Conservation (phyloP, 2,329 filamentous ascomycete genomes). For the Pyrenophora graminea region DNA sequence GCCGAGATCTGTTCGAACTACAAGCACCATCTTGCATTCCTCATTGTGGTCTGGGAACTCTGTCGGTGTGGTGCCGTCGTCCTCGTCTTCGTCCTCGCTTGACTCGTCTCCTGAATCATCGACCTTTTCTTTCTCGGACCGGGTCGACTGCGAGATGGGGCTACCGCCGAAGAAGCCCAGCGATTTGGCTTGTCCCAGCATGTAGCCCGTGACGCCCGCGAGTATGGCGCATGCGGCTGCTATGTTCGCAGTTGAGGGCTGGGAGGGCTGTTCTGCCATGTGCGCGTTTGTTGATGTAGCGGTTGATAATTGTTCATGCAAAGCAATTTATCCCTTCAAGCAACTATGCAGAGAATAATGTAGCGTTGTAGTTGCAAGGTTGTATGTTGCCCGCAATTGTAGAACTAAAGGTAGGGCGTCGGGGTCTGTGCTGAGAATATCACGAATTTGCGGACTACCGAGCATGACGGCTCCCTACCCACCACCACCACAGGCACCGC, state of each 20-base stretch:
- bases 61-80: constrained; percentile 42
- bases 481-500: constrained; percentile 21
- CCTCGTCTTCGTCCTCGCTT: constrained; percentile 38
- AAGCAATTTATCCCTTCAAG: background rate
- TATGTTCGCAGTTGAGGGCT: constrained; percentile 62
- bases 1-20: constrained; percentile 89
- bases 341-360: background rate
- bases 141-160: constrained; percentile 35
- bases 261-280: constrained; percentile 40
- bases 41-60: constrained; percentile 62
- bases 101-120: constrained; percentile 36
- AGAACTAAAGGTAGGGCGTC: constrained; percentile 1
- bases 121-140: constrained; percentile 17
- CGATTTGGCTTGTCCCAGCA: constrained; percentile 66
- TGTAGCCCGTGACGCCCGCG: constrained; percentile 75
- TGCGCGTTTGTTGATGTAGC: background rate
- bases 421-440: constrained; percentile 6
- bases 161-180: constrained; percentile 73
- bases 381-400: constrained; percentile 3
- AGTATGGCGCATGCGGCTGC: constrained; percentile 75
- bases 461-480: constrained; percentile 12
- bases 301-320: background rate
- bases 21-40: constrained; percentile 92
- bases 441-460: constrained; percentile 34
- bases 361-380: background rate